Evolutionary conservation across 257 asterid species (phyloP).

Genomic region (Salvia hispanica): DNA sequence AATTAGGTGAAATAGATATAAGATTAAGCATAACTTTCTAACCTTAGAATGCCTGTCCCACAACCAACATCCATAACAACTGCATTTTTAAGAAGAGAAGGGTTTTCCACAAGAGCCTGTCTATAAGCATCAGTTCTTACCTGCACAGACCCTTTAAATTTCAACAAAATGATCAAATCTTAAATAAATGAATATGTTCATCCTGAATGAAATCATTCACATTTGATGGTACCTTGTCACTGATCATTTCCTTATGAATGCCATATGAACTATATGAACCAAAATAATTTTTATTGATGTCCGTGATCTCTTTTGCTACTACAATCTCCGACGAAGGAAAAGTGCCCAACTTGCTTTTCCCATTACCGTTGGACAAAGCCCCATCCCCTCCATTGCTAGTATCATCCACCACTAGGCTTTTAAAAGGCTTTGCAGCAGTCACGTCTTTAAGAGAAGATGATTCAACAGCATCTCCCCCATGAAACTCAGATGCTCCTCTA

Average conservation of each 20-base stretch:
- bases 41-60: conserved; percentile 98
- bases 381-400: conserved; percentile 25
- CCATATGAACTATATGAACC: conserved; percentile 86
- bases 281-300: conserved; percentile 69
- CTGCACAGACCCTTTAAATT: conserved; percentile 47
- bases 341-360: conserved; percentile 23
- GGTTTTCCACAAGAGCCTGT: conserved; percentile 81
- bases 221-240: conserved; percentile 76
- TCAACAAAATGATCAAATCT: conserved; percentile 12
- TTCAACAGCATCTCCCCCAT: conserved; percentile 41
- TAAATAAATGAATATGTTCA: neutral
- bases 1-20: no score
- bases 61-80: conserved; percentile 97
- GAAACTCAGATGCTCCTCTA: conserved; percentile 33
- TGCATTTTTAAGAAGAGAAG: conserved; percentile 70
- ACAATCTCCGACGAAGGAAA: conserved; percentile 36
- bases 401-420: conserved; percentile 31
- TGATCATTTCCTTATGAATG: conserved; percentile 94
- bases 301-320: conserved; percentile 46
- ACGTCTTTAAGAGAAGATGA: conserved; percentile 34
- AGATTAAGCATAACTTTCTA: conserved; percentile 4
- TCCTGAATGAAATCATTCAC: conserved; percentile 3
- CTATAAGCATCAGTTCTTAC: conserved; percentile 87
- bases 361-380: conserved; percentile 24
- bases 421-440: conserved; percentile 29